These are phyloP conservation scores for Thraustotheca clavata DNA, from an alignment of 352 stramenopile genomes.

Conservation along the genomic window DNA sequence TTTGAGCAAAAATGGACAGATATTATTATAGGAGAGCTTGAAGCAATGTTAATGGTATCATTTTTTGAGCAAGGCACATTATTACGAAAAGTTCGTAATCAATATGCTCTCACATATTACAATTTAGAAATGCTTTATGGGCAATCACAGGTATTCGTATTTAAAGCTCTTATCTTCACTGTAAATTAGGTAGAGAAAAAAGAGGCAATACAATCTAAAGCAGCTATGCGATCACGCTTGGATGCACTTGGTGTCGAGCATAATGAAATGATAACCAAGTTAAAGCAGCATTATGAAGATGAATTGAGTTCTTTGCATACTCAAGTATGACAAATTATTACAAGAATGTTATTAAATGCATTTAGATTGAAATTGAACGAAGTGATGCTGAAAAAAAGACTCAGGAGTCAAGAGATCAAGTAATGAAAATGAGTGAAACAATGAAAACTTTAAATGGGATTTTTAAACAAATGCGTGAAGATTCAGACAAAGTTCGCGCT, in stretches of 20 bases:
- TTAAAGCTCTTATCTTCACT: background rate
- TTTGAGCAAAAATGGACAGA: conserved; percentile 90
- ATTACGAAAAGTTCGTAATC: conserved; percentile 65
- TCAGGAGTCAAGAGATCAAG: conserved; percentile 63
- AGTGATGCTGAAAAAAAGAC: conserved; percentile 65
- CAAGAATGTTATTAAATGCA: conserved; percentile 33
- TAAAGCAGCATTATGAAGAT: background rate
- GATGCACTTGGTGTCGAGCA: conserved; percentile 22
- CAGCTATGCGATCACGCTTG: conserved; percentile 34
- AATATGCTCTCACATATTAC: conserved; percentile 74
- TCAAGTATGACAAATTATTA: conserved; percentile 31
- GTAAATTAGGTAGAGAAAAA: conserved; percentile 26
- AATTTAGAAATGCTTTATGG: conserved; percentile 48
- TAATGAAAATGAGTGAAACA: conserved; percentile 87
- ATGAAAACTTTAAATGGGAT: conserved; percentile 91
- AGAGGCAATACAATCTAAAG: conserved; percentile 29
- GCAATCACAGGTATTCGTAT: conserved; percentile 21
- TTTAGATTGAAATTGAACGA: conserved; percentile 47
- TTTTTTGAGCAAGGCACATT: conserved; percentile 85
- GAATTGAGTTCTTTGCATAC: background rate
- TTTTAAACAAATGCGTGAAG: conserved; percentile 89
- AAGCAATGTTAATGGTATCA: conserved; percentile 77
- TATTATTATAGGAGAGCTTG: conserved; percentile 74
- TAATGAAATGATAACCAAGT: conserved; percentile 1
- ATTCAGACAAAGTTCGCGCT: conserved; percentile 83